phyloP scores from a whole-genome alignment of 768 basidiomycete species.

The Saitozyma sp. region DNA sequence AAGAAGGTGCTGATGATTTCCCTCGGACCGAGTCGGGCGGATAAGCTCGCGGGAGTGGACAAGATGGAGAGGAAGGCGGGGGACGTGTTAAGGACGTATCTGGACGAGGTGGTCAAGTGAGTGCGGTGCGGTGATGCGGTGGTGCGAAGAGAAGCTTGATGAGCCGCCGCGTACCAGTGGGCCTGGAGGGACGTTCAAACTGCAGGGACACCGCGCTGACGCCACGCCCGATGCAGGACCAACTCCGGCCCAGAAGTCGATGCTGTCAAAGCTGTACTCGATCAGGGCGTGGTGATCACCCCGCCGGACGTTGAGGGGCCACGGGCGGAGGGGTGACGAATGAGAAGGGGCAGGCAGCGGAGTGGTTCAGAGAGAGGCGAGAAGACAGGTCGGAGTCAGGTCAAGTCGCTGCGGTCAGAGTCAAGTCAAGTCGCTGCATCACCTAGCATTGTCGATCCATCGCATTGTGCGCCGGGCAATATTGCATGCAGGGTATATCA shows the following conservation, averaged over 20 bases:
- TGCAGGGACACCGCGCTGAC: slow-evolving; percentile 13
- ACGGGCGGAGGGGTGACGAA: slow-evolving; percentile 38
- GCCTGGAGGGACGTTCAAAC: background rate
- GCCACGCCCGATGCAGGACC: slow-evolving; percentile 15
- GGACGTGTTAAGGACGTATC: slow-evolving; percentile 66
- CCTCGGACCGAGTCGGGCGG: slow-evolving; percentile 83
- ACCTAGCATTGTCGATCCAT: too few species aligned
- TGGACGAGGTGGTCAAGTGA: slow-evolving; percentile 45
- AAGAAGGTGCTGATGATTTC: slow-evolving; percentile 83
- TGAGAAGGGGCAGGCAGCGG: background rate
- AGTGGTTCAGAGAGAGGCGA: background rate
- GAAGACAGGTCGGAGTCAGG: too few species aligned
- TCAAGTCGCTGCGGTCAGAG: too few species aligned
- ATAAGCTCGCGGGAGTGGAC: slow-evolving; percentile 63
- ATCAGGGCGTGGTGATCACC: slow-evolving; percentile 38
- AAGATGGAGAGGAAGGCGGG: slow-evolving; percentile 79
- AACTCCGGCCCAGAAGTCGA: slow-evolving; percentile 38
- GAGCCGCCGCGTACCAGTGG: too few species aligned
- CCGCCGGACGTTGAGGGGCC: slow-evolving; percentile 49
- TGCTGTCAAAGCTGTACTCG: slow-evolving; percentile 33
- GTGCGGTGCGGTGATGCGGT: slow-evolving; percentile 8
- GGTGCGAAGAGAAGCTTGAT: background rate
- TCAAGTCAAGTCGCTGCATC: too few species aligned
- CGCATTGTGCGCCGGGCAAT: too few species aligned
- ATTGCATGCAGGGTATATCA: too few species aligned